Conservation (phyloP, 1,284 basidiomycete genomes). For the Melampsora larici-populina region DNA sequence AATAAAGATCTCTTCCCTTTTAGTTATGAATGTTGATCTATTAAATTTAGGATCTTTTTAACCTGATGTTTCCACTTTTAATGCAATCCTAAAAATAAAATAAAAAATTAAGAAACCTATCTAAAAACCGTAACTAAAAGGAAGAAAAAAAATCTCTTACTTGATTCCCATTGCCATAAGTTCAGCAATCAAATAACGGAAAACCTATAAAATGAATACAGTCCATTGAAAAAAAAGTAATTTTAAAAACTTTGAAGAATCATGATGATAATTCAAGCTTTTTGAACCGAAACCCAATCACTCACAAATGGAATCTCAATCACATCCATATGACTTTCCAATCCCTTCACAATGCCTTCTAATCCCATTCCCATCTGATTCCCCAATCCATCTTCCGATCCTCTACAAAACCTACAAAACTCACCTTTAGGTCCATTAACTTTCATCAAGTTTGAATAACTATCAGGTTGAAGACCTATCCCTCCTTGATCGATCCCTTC, state of each 20-base stretch:
- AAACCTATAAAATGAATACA: conserved; percentile 47
- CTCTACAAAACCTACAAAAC: conserved; percentile 59
- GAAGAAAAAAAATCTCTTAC: conserved; percentile 12
- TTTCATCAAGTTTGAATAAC: conserved; percentile 50
- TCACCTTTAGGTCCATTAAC: conserved; percentile 62
- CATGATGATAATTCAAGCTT: conserved; percentile 50
- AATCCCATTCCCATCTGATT: conserved; percentile 56
- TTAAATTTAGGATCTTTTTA: too few species aligned
- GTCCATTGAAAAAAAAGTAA: conserved; percentile 58
- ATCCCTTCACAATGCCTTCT: conserved; percentile 59
- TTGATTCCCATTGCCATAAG: conserved; percentile 62
- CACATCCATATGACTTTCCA: conserved; percentile 71
- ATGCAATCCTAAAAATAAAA: too few species aligned
- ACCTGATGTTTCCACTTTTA: too few species aligned
- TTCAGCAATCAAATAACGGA: conserved; percentile 59
- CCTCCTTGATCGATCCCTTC: conserved; percentile 56
- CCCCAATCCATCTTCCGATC: conserved; percentile 20
- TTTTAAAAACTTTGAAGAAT: conserved; percentile 65
- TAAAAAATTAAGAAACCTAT: too few species aligned
- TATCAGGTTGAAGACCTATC: too few species aligned
- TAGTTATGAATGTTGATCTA: too few species aligned
- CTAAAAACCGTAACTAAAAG: too few species aligned
- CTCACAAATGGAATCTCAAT: conserved; percentile 88
- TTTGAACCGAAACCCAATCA: conserved; percentile 44
- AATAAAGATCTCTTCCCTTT: too few species aligned